Evolutionary conservation across 305 asterid genomes (phyloP), one percentile per base, ranked within the genome.

Genomic region (Fraxinus dipetala): DNA sequence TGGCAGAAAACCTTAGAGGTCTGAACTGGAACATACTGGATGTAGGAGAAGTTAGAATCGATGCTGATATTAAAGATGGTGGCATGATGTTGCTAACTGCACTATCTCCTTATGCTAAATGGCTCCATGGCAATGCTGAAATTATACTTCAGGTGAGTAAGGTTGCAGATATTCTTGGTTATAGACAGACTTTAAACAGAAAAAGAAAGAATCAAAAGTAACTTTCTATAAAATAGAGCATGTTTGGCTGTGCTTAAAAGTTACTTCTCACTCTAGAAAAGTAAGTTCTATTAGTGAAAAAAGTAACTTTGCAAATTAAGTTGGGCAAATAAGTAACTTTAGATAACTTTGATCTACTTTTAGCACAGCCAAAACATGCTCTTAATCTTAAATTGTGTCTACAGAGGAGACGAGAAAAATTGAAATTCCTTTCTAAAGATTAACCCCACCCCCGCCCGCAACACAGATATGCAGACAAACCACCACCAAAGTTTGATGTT

Each of bases 41-140:
- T 90, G 97, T 90, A n/a, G 98, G 97, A 81, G 99, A 96, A 89
- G 98, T 96, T 81, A 90, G 99, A 87, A 89, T 96, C 45, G 99
- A 96, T 88, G 98, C 98, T 85, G 98, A 96, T 89, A 87, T 96
- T 77, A 96, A 93, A 89, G 99, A 96, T 77, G 97, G 98, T 76
- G 99, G 99, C 85, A 96, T 96, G 99, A 93, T 93, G 96, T 87
- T 96, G 91, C 88, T 96, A 85, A 93, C 99, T 30, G 98, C 99
- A 56, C 87, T 94, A 84, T 94, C 99, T 87, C 99, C 99, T 83
- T 88, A 96, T 87, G 99, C 98, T 38, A 94, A 94, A 84, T 96
- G 99, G 99, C 97, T 96, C 81, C 94, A 96, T 31, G 99, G 99
- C 79, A 94, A 84, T 90, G 99, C 99, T 81, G 99, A 96, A 84